A percentile compares a stretch with the other conserved stretches of the same genome.
These are phyloP conservation scores for Stephanodiscus minutulus DNA, from an alignment of 108 stramenopile species.

Conservation along the genomic window DNA sequence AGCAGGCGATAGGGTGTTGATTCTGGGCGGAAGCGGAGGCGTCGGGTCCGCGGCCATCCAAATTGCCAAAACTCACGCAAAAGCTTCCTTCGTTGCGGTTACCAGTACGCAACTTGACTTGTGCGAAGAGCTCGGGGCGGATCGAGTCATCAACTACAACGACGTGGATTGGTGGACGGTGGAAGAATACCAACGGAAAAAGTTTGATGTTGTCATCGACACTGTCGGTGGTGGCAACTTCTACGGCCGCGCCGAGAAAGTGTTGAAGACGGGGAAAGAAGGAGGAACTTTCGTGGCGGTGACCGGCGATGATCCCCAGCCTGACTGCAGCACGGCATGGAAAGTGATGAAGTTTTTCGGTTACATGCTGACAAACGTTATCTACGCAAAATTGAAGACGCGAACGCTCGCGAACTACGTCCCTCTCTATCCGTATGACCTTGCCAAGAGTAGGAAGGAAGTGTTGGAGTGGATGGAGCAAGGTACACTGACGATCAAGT, in stretches of 20 bases:
- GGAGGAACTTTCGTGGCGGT: constrained; percentile 25
- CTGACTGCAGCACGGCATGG: constrained; percentile 5
- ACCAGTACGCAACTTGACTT: constrained; percentile 34
- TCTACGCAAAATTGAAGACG: constrained; percentile 15
- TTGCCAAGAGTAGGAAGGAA: constrained; percentile 8
- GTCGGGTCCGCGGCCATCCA: constrained; percentile 33
- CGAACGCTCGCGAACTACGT: constrained; percentile 14
- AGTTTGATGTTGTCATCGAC: constrained; percentile 36
- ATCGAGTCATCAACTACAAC: constrained; percentile 40
- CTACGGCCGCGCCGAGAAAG: constrained; percentile 10
- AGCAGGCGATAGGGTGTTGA: constrained; percentile 26
- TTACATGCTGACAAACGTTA: background rate
- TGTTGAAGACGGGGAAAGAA: constrained; percentile 13
- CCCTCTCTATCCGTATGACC: constrained; percentile 1
- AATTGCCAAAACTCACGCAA: constrained; percentile 23
- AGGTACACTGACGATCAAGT: constrained; percentile 5
- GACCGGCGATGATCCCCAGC: constrained; percentile 10
- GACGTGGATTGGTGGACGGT: constrained; percentile 15
- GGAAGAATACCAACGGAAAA: constrained; percentile 16
- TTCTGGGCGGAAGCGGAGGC: constrained; percentile 46
- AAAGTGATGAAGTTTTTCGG: constrained; percentile 16
- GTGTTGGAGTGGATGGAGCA: constrained; percentile 20
- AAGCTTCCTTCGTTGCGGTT: constrained; percentile 20
- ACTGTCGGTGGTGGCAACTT: constrained; percentile 19
- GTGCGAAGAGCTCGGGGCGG: constrained; percentile 35